Percentiles rank a stretch among this genome's conserved stretches.
These are phyloP conservation scores for Penicillium sp. DNA, from an alignment of 2,329 filamentous ascomycete species.

Conservation along the genomic window DNA sequence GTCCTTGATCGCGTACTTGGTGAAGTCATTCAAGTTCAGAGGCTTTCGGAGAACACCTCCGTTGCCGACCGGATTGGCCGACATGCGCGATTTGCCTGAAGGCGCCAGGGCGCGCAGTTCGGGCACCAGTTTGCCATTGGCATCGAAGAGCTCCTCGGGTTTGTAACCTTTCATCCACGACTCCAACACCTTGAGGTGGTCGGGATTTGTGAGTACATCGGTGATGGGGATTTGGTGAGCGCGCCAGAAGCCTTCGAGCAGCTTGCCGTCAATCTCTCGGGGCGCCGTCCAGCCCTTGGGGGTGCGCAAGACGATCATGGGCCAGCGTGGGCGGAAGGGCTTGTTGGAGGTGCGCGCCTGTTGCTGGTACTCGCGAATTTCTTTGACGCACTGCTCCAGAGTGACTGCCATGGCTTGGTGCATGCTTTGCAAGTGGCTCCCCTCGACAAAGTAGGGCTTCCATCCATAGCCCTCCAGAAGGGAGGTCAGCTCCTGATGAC, in stretches of 20 bases:
- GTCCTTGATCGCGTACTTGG: slow-evolving; percentile 58
- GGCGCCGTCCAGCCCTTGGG: slow-evolving; percentile 78
- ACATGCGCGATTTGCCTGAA: slow-evolving; percentile 62
- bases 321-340: slow-evolving; percentile 66
- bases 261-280: slow-evolving; percentile 63
- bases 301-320: slow-evolving; percentile 70
- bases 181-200: slow-evolving; percentile 63
- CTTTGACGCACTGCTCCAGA: slow-evolving; percentile 63
- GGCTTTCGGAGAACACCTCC: slow-evolving; percentile 63
- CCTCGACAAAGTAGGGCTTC: slow-evolving; percentile 75
- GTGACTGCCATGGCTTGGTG: slow-evolving; percentile 77
- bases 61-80: slow-evolving; percentile 69
- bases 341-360: slow-evolving; percentile 64
- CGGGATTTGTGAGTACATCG: slow-evolving; percentile 59
- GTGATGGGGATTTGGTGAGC: slow-evolving; percentile 72
- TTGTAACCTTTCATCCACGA: slow-evolving; percentile 72
- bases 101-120: slow-evolving; percentile 62
- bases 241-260: slow-evolving; percentile 70
- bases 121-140: slow-evolving; percentile 56
- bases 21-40: slow-evolving; percentile 64
- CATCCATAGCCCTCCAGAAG: slow-evolving; percentile 71
- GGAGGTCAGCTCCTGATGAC: slow-evolving; percentile 63
- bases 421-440: slow-evolving; percentile 66
- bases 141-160: slow-evolving; percentile 64
- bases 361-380: slow-evolving; percentile 65